Base-by-base conservation (phyloP, 1,284 basidiomycete genomes). In the Golubevia sp. region DNA sequence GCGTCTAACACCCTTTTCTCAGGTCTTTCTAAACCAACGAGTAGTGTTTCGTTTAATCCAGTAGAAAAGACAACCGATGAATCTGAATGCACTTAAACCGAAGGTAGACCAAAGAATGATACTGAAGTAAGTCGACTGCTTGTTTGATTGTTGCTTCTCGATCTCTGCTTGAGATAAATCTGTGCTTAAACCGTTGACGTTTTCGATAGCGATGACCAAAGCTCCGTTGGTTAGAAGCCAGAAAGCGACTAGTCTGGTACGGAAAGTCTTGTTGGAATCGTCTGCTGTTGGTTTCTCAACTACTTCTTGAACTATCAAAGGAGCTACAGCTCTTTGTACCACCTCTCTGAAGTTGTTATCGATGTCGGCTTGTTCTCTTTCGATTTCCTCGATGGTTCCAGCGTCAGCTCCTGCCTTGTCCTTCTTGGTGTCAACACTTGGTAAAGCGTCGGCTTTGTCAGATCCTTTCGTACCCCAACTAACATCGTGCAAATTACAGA, bases 391-490 rank as follows among this genome's bases (percentile, higher is more conserved):
- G 88, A 90, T 82, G 92, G 76, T 82, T 56, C 78, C 91, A 4
- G 90, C 89, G 6, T 87, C 86, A 61, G 90, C 91, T 1, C 89
- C 88, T 54, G 88, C 90, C 82, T 92, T 92, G 52, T 75, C 77
- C 63, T 77, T 81, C 56, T 85, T 67, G 91, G 94, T 13, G 90
- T 92, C 63, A 54, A 97, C 90, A 0, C 93, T 92, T 0, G 95
- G 96, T n/a, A 98, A 86, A 1, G 91, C 91, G 74, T 97, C 95
- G 0, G 90, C 94, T 84, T 96, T 95, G 86, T 98, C 96, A 62
- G 92, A 93, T 57, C 95, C 95, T 85, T 96, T 96, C 8, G 94
- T 97, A 85, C 94, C 93, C 94, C 93, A 94, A 34, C 91, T 92
- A 21, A 92, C 77, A 55, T 80, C 77, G 64, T 80, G 77, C 66